phyloP scores from a whole-genome alignment of 2,329 filamentous ascomycete genomes.

The Colletotrichum camelliae region DNA sequence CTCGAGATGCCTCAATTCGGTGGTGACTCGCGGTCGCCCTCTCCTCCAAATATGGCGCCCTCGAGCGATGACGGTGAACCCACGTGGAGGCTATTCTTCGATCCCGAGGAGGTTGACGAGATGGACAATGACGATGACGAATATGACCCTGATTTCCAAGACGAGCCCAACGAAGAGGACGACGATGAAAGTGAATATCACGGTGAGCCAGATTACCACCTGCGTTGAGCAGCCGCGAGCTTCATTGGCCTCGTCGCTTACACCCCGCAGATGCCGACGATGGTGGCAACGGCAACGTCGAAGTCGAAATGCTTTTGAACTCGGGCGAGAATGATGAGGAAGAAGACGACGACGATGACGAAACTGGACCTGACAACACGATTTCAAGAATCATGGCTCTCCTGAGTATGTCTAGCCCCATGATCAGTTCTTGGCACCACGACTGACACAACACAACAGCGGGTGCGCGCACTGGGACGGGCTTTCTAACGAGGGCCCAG shows the following conservation, averaged over 20 bases:
- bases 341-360: conserved; percentile 28
- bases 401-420: neutral
- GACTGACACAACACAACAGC: conserved; percentile 34
- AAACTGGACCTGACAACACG: neutral
- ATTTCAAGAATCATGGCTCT: conserved; percentile 1
- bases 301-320: conserved; percentile 8
- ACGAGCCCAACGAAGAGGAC: conserved; percentile 30
- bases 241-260: conserved; percentile 12
- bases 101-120: conserved; percentile 25
- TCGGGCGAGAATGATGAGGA: conserved; percentile 24
- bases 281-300: conserved; percentile 25
- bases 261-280: conserved; percentile 29
- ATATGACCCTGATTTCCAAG: conserved; percentile 30
- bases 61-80: neutral
- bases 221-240: neutral
- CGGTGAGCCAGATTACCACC: neutral
- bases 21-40: neutral
- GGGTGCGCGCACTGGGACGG: conserved; percentile 28
- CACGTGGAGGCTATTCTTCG: conserved; percentile 1
- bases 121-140: conserved; percentile 37
- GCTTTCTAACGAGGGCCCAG: conserved; percentile 40
- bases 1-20: neutral
- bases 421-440: conserved; percentile 27
- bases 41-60: neutral
- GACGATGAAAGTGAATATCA: conserved; percentile 23